A percentile compares a stretch with the other conserved stretches of the same genome.
Conservation (phyloP, 2,329 filamentous ascomycete species). For the Knufia petricola region DNA sequence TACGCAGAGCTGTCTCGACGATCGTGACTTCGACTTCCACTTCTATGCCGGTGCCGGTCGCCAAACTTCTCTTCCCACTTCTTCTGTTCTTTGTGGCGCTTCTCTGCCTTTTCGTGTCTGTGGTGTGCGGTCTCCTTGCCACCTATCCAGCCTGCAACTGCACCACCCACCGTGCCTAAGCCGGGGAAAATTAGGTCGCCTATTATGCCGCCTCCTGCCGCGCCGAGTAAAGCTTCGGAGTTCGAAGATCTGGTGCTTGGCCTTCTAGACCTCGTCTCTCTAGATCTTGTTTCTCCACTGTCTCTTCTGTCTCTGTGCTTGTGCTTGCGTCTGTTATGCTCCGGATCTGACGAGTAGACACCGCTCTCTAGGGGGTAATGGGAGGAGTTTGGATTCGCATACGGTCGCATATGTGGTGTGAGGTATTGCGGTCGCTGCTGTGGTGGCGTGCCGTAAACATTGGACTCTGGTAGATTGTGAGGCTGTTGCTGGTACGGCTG, state of each 20-base stretch:
- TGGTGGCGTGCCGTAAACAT: constrained; percentile 8
- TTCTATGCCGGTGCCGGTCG: constrained; percentile 13
- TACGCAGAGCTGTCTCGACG: constrained; percentile 1
- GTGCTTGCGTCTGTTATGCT: constrained; percentile 18
- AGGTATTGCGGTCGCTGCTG: constrained; percentile 5
- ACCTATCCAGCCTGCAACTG: constrained; percentile 21
- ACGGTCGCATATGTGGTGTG: constrained; percentile 2
- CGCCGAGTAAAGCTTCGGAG: constrained; percentile 21
- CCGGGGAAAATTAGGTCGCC: constrained; percentile 24
- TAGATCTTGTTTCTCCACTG: constrained; percentile 1
- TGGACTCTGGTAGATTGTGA: constrained; percentile 4
- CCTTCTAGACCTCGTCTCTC: constrained; percentile 13
- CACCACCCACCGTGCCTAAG: constrained; percentile 23
- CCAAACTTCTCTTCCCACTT: constrained; percentile 19
- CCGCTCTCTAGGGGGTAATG: constrained; percentile 3
- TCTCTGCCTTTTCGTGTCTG: constrained; percentile 20
- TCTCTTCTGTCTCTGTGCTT: constrained; percentile 5
- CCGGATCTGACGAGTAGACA: constrained; percentile 23
- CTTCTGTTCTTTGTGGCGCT: constrained; percentile 18
- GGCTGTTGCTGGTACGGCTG: constrained; percentile 4
- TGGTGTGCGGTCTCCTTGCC: constrained; percentile 23
- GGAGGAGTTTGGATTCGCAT: constrained; percentile 1
- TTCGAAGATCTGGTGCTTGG: constrained; percentile 19
- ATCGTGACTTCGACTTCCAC: constrained; percentile 11
- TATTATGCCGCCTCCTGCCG: constrained; percentile 21